phyloP scores from a whole-genome alignment of 2,329 filamentous ascomycete genomes.

The Plenodomus lindquistii region DNA sequence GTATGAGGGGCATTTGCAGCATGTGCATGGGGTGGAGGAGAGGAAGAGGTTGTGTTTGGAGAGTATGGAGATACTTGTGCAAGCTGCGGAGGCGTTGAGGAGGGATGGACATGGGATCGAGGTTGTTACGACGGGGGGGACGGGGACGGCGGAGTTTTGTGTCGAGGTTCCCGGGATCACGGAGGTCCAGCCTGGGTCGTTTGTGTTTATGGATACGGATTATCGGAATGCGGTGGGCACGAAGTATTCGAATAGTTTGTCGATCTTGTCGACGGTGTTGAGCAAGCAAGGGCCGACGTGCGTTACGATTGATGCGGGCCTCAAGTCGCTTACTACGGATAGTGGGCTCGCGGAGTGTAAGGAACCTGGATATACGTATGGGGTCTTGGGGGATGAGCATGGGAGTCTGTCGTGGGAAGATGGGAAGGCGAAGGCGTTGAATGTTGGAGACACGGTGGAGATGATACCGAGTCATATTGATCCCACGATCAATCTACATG shows the following conservation, averaged over 20 bases:
- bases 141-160: constrained; percentile 59
- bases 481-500: constrained; percentile 58
- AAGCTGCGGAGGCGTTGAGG: constrained; percentile 50
- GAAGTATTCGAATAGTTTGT: constrained; percentile 55
- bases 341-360: constrained; percentile 57
- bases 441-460: constrained; percentile 54
- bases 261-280: constrained; percentile 54
- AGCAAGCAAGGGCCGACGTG: constrained; percentile 51
- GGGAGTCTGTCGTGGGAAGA: constrained; percentile 53
- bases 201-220: constrained; percentile 63
- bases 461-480: constrained; percentile 61
- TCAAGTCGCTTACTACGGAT: constrained; percentile 58
- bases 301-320: constrained; percentile 55
- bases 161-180: constrained; percentile 56
- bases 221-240: constrained; percentile 58
- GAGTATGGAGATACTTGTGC: constrained; percentile 51
- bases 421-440: constrained; percentile 38
- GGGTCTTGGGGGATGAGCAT: constrained; percentile 55
- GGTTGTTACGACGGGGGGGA: constrained; percentile 58
- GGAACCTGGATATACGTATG: constrained; percentile 48
- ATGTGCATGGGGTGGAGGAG: constrained; percentile 52
- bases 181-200: constrained; percentile 59
- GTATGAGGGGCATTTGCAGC: constrained; percentile 59
- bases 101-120: constrained; percentile 50
- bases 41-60: constrained; percentile 50